Percentiles rank a stretch among this genome's conserved stretches.
These are phyloP conservation scores for Pyrenophora tritici-repentis DNA, from an alignment of 2,329 filamentous ascomycete species.

Conservation along the genomic window DNA sequence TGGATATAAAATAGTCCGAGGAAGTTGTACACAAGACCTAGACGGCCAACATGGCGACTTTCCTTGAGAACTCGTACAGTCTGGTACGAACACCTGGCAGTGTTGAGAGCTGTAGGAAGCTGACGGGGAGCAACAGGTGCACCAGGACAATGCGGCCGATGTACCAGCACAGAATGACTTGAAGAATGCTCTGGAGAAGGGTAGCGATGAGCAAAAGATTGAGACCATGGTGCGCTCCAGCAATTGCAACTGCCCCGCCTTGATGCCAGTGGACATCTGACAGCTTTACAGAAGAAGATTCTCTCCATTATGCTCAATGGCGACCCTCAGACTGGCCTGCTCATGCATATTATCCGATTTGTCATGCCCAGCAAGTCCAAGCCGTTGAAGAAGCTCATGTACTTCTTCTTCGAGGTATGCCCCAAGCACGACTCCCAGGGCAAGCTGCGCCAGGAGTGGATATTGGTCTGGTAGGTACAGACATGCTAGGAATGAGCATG, in stretches of 20 bases:
- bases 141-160: conserved; percentile 95
- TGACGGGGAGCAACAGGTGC: conserved; percentile 58
- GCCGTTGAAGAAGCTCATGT: conserved; percentile 93
- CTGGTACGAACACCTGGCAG: conserved; percentile 58
- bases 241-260: conserved; percentile 31
- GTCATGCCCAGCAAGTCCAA: conserved; percentile 99
- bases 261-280: conserved; percentile 58
- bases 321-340: conserved; percentile 88
- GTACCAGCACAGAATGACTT: conserved; percentile 88
- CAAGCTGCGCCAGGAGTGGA: conserved; percentile 99
- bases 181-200: conserved; percentile 91
- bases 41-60: conserved; percentile 78
- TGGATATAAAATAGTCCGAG: conserved; percentile 10
- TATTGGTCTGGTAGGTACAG: conserved; percentile 83
- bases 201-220: conserved; percentile 87
- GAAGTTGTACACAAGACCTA: conserved; percentile 8
- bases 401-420: conserved; percentile 99
- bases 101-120: conserved; percentile 30
- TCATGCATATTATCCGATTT: conserved; percentile 99
- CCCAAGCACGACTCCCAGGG: conserved; percentile 90
- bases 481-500: not conserved
- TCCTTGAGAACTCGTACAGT: conserved; percentile 93
- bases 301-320: conserved; percentile 98
- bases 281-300: conserved; percentile 69
- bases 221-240: conserved; percentile 64